Conservation (phyloP, 2,329 filamentous ascomycete genomes). For the Phialophora expanda region DNA sequence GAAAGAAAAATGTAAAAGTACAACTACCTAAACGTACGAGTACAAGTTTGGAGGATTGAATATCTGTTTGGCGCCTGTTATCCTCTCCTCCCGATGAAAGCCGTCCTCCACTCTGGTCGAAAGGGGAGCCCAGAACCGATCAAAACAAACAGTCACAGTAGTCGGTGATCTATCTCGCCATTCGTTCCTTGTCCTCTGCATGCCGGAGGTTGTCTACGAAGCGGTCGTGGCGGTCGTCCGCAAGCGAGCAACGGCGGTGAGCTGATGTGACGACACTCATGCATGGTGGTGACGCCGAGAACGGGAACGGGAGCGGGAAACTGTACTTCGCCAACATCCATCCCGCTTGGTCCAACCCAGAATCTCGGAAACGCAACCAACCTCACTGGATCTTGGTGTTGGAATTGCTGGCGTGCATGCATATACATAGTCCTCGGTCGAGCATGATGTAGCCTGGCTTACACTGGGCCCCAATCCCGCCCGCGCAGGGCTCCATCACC, state of each 20-base stretch:
- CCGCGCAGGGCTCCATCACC: neutral
- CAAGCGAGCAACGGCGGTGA: too few relatives aligned
- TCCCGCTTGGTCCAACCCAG: constrained; percentile 7
- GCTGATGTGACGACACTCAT: neutral
- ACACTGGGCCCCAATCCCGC: neutral
- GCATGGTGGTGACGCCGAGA: neutral
- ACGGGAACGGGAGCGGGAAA: constrained; percentile 1
- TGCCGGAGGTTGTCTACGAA: too few relatives aligned
- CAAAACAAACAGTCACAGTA: neutral
- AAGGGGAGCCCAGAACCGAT: neutral
- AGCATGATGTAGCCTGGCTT: neutral
- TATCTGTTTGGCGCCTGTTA: neutral
- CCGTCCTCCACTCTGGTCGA: neutral
- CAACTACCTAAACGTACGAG: neutral
- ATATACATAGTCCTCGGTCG: neutral
- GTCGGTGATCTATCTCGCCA: neutral
- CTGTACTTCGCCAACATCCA: constrained; percentile 15
- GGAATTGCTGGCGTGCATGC: neutral
- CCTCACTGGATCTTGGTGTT: neutral
- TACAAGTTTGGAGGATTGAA: neutral
- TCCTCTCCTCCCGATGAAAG: neutral
- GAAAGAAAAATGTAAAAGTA: neutral
- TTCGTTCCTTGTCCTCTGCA: neutral
- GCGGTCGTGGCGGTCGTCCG: too few relatives aligned
- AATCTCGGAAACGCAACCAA: constrained; percentile 6